Evolutionary conservation across 2,329 filamentous ascomycete genomes (phyloP).

Genomic region (Colletotrichum kahawae): DNA sequence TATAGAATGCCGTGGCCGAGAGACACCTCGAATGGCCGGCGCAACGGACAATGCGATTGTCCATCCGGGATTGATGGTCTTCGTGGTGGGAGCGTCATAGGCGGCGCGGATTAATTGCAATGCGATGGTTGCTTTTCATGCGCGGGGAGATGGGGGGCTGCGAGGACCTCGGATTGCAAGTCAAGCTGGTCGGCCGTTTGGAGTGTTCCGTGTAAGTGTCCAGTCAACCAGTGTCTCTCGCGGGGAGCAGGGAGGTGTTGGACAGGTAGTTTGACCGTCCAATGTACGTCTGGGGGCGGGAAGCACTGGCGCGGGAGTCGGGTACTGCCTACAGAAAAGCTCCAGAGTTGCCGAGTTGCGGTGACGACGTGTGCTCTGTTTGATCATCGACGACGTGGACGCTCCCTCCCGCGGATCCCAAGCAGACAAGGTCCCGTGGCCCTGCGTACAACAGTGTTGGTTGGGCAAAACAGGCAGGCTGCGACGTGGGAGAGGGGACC

Average conservation of each 20-base stretch:
- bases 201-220: not conserved
- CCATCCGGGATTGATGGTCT: not conserved
- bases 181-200: not conserved
- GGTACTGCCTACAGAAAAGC: not conserved
- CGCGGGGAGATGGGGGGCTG: not conserved
- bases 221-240: not conserved
- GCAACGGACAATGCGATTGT: not conserved
- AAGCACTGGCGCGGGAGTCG: not conserved
- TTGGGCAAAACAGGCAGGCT: not conserved
- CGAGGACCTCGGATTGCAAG: not conserved
- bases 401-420: not conserved
- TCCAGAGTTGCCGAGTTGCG: not conserved
- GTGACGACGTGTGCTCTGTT: not conserved
- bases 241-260: not conserved
- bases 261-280: not conserved
- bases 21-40: not conserved
- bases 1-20: not conserved
- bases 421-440: not conserved
- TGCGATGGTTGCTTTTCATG: not conserved
- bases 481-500: not conserved
- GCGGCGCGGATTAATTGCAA: not conserved
- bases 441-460: not conserved
- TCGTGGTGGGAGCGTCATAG: not conserved
- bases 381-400: not conserved
- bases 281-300: constrained; percentile 3